phyloP scores from a whole-genome alignment of 805 yeast genomes.

The Diddensiella transvaalensis region DNA sequence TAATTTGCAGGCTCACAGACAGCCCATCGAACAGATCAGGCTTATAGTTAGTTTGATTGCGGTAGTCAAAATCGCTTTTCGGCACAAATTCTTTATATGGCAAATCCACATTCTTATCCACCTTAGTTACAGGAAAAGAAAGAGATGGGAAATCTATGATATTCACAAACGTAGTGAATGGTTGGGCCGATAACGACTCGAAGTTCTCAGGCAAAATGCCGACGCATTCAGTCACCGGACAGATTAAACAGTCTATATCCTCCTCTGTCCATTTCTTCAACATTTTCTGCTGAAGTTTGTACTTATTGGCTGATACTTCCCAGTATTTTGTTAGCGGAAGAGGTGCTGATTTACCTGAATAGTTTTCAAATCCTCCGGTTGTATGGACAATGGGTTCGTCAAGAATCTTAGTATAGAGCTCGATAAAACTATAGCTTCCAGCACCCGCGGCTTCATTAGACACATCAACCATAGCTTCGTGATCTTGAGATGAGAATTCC shows the following conservation, averaged over 20 bases:
- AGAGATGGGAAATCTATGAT: constrained; percentile 65
- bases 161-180: constrained; percentile 74
- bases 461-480: constrained; percentile 56
- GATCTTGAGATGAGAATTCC: constrained; percentile 26
- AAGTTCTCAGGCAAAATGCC: constrained; percentile 36
- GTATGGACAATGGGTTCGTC: constrained; percentile 57
- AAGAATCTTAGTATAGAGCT: background rate
- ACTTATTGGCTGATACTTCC: constrained; percentile 2
- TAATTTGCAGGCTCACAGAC: constrained; percentile 58
- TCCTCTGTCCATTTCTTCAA: constrained; percentile 5
- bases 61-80: constrained; percentile 45
- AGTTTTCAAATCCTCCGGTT: constrained; percentile 50
- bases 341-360: constrained; percentile 17
- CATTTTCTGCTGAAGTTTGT: constrained; percentile 2
- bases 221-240: constrained; percentile 49
- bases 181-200: constrained; percentile 26
- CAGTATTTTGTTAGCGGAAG: constrained; percentile 12
- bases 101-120: constrained; percentile 45
- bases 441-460: constrained; percentile 50
- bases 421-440: constrained; percentile 55
- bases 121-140: constrained; percentile 27
- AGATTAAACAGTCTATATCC: constrained; percentile 9
- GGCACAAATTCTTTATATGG: constrained; percentile 53
- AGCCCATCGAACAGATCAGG: constrained; percentile 61
- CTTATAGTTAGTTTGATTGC: constrained; percentile 42